Base-by-base conservation (phyloP, 148 eudicot species). In the Drosera capensis region DNA sequence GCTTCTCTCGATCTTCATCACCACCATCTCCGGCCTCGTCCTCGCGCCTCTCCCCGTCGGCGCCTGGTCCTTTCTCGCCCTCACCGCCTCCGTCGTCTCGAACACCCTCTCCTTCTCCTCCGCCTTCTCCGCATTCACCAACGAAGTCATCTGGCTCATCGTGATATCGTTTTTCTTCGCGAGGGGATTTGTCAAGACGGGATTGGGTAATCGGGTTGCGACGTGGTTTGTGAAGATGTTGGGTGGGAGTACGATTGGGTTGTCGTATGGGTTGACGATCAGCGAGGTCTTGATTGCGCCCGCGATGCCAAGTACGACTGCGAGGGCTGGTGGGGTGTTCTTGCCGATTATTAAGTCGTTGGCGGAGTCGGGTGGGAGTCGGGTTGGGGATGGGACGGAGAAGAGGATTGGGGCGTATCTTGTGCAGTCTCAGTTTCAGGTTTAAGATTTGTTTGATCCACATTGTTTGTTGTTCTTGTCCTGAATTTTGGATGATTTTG, bases 281-380 rank as follows among this genome's bases (percentile, higher is more conserved):
- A 68, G 90, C 48, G 96, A 87, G 66, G 70, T 73, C 3, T 19
- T 87, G 57, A 72, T 87, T 21, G 66, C 82, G 2, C 86, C 90
- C 35, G 96, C 90, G 25, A 79, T 87, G 56, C 96, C 94, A 1
- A 87, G 96, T 58, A 57, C 94, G 1, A 87, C 96, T 14, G 94
- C 96, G 1, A 70, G 94, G 38, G 96, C 94, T 0, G 96, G 96
- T 5, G 94, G 96, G 0, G 79, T 87, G 48, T 82, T 87, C 46
- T 65, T 75, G 60, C 96, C 94, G 20, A 71, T 87, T 28, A 82
- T 87, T 40, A 71, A 66, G 48, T 77, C 90, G 14, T 63, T 82
- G 51, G 66, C 96, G 26, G 23, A 54, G 14, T 64, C 68, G 6
- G 73, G 57, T 0, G 90, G 80, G 25, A 87, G 96, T 42, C 41